Base-by-base conservation (phyloP, 2,329 filamentous ascomycete genomes). In the Aspergillus hortae region DNA sequence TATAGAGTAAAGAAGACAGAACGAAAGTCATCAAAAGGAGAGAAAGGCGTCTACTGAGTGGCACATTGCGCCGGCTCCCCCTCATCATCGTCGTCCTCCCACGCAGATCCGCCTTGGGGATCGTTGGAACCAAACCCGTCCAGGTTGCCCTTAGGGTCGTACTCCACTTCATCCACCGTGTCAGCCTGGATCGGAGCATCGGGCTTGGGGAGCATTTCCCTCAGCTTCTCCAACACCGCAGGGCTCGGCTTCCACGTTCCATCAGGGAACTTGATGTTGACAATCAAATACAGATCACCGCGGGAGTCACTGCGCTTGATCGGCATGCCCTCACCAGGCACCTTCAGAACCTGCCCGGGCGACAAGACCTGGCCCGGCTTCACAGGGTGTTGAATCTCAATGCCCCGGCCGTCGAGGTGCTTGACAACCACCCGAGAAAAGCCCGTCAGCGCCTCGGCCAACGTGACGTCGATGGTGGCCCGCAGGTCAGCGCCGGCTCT, bases 321-420 rank as follows among this genome's bases (percentile, higher is more conserved):
- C 2, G 94, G 94, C 94, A 99, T 99, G 54, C 94, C 94, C 75
- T 99, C 94, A 23, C 90, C 91, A 2, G 80, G 73, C 1, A 99
- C 78, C 77, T 91, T 96, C 62, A 99, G 80, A 6, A 92, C 83
- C 67, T 99, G 89, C 23, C 86, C 87, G 0, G 94, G 92, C 23
- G 85, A 84, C 33, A 99, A 74, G 47, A 97, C 80, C 69, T 92
- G 88, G 61, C 92, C 92, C 57, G 86, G 83, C 21, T 85, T 80
- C 64, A 88, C 84, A 14, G 89, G 84, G 59, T 94, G 87, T 49
- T 85, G 81, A 44, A 99, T 79, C 52, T 87, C 82, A 53, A 99
- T 92, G 27, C 94, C 94, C 52, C 94, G 84, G 27, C 92, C 94
- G 67, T 99, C 94, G 7, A 99, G 84, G 70, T 99, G 94, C 64